phyloP scores from a whole-genome alignment of 1,139 yeast genomes.

The Hyphopichia wangnamkhiaoensis region DNA sequence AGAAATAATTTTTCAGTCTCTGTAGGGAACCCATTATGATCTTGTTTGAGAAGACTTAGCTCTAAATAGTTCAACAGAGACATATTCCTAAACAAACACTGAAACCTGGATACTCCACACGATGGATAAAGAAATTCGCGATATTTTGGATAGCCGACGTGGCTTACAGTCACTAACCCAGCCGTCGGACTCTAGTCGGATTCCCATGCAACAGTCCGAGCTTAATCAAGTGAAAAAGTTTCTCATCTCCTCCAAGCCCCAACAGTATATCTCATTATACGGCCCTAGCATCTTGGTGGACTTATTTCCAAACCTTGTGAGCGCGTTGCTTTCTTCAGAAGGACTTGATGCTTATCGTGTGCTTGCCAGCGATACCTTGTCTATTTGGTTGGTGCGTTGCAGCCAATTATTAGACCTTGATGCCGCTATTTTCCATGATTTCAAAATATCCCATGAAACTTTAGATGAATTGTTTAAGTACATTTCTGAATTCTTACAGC shows the following conservation, averaged over 20 bases:
- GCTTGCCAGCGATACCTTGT: slow-evolving; percentile 56
- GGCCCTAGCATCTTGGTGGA: background rate
- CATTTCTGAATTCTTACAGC: slow-evolving; percentile 69
- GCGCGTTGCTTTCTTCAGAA: slow-evolving; percentile 18
- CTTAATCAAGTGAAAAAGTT: slow-evolving; percentile 9
- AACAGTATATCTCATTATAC: background rate
- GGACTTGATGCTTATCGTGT: slow-evolving; percentile 36
- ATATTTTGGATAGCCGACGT: slow-evolving; percentile 1
- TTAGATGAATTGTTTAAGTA: slow-evolving; percentile 40
- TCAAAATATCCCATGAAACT: background rate
- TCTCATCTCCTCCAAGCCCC: slow-evolving; percentile 13
- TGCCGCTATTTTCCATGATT: background rate
- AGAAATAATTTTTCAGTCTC: too few relatives aligned
- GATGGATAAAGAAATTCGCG: background rate
- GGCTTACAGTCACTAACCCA: background rate
- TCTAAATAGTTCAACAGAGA: slow-evolving; percentile 8
- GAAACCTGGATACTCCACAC: background rate
- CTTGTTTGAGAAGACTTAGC: background rate
- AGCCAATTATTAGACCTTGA: slow-evolving; percentile 24
- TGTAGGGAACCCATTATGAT: too few relatives aligned
- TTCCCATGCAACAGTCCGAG: background rate
- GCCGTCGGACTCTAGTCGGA: background rate
- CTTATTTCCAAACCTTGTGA: slow-evolving; percentile 12
- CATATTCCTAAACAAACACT: too few relatives aligned
- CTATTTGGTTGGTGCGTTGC: slow-evolving; percentile 66